Conservation (phyloP, 2,329 filamentous ascomycete genomes). For the Grosmannia huntii region DNA sequence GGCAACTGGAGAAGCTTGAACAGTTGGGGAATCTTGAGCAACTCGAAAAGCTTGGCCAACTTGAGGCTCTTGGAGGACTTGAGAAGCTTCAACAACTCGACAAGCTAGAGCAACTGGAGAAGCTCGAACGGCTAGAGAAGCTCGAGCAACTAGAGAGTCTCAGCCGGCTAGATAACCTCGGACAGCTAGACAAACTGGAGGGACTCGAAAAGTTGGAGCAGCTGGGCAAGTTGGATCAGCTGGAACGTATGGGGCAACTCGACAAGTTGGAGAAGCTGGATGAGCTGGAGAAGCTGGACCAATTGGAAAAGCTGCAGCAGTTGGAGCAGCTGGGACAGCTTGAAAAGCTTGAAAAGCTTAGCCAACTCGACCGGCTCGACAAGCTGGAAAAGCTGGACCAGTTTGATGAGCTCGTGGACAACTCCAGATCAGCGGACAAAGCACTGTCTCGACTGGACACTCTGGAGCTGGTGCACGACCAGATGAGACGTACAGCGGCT, state of each 20-base stretch:
- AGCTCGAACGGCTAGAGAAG: slow-evolving; percentile 1
- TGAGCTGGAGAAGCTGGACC: not conserved
- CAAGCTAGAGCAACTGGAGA: not conserved
- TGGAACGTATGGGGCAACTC: slow-evolving; percentile 49
- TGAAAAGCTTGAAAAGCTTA: slow-evolving; percentile 1
- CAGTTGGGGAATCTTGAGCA: slow-evolving; percentile 44
- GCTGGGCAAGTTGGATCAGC: slow-evolving; percentile 25
- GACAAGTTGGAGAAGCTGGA: slow-evolving; percentile 31
- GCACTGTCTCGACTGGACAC: slow-evolving; percentile 65
- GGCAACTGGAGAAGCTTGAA: slow-evolving; percentile 13
- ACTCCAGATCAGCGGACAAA: slow-evolving; percentile 51
- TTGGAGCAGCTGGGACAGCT: not conserved
- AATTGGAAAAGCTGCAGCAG: not conserved
- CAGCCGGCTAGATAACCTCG: slow-evolving; percentile 33
- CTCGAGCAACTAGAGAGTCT: not conserved
- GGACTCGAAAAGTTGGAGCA: not conserved
- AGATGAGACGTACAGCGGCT: slow-evolving; percentile 71
- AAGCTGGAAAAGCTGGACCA: slow-evolving; percentile 50
- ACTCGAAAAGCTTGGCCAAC: slow-evolving; percentile 49
- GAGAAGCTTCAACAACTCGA: slow-evolving; percentile 33
- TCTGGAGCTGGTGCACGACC: slow-evolving; percentile 77
- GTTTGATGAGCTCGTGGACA: slow-evolving; percentile 44
- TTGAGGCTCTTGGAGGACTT: slow-evolving; percentile 60
- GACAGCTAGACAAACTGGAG: slow-evolving; percentile 25
- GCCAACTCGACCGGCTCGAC: slow-evolving; percentile 24